Evolutionary conservation across 257 asterid genomes (phyloP).

Genomic region (Lycium barbarum): DNA sequence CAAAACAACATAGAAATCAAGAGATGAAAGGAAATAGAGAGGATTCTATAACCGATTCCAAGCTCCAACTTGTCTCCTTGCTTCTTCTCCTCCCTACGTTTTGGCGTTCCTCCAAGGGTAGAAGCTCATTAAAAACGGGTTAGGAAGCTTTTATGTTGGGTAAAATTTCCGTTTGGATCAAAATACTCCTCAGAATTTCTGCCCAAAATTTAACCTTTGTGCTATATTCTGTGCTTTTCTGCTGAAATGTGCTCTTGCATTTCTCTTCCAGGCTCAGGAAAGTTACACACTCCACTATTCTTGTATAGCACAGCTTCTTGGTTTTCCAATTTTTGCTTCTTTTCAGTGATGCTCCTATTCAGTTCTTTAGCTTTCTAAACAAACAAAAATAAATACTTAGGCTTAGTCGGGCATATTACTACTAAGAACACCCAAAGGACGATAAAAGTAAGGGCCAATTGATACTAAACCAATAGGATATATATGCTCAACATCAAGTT

Average conservation of each 20-base stretch:
- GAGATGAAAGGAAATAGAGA: not conserved
- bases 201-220: not conserved
- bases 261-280: not conserved
- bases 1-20: not conserved
- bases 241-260: not conserved
- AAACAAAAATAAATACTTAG: not conserved
- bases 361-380: conserved; percentile 13
- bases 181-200: not conserved
- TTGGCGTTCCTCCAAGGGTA: not conserved
- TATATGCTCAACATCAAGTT: conserved; percentile 4
- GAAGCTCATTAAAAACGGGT: not conserved
- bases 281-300: not conserved
- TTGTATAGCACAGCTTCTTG: not conserved
- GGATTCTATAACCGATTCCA: not conserved
- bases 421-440: not conserved
- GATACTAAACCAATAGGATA: not conserved
- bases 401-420: not conserved
- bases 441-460: not conserved
- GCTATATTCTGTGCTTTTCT: not conserved
- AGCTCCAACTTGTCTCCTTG: not conserved
- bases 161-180: not conserved
- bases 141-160: not conserved
- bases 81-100: not conserved
- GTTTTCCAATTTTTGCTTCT: not conserved
- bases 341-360: not conserved